Conservation (phyloP, 345 rosid genomes). For the Odontarrhena argentea region DNA sequence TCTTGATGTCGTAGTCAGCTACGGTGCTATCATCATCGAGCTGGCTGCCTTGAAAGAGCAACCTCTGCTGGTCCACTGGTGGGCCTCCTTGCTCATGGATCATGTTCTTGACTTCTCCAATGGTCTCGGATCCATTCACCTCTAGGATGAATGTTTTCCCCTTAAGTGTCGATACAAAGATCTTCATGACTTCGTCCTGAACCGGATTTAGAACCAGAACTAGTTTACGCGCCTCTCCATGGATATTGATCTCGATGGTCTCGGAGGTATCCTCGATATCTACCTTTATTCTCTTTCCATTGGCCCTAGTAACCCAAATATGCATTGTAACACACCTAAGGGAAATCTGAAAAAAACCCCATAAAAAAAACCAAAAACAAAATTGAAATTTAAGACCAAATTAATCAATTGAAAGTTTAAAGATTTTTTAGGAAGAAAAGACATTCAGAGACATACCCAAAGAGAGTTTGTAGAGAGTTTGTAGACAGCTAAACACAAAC, state of each 20-base stretch:
- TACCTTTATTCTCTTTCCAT: constrained; percentile 16
- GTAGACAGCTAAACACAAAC: too few species aligned
- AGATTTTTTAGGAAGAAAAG: too few species aligned
- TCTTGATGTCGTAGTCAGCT: background rate
- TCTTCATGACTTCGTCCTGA: background rate
- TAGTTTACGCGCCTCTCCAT: background rate
- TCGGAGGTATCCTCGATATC: constrained; percentile 24
- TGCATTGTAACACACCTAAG: constrained; percentile 5
- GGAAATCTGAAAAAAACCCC: too few species aligned
- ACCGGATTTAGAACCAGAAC: background rate
- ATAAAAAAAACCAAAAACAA: too few species aligned
- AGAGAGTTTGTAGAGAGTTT: too few species aligned
- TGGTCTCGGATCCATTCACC: background rate
- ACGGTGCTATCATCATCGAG: background rate
- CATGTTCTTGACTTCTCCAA: background rate
- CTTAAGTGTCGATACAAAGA: background rate
- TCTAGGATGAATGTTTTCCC: background rate
- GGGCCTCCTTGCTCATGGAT: constrained; percentile 4
- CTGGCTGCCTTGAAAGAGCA: background rate
- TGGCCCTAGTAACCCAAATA: constrained; percentile 11
- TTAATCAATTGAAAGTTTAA: too few species aligned
- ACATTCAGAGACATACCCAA: too few species aligned
- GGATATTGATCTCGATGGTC: constrained; percentile 18
- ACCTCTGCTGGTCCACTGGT: background rate
- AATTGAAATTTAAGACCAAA: too few species aligned